phyloP scores from a whole-genome alignment of 352 stramenopile genomes.

The Phytopythium montanum region DNA sequence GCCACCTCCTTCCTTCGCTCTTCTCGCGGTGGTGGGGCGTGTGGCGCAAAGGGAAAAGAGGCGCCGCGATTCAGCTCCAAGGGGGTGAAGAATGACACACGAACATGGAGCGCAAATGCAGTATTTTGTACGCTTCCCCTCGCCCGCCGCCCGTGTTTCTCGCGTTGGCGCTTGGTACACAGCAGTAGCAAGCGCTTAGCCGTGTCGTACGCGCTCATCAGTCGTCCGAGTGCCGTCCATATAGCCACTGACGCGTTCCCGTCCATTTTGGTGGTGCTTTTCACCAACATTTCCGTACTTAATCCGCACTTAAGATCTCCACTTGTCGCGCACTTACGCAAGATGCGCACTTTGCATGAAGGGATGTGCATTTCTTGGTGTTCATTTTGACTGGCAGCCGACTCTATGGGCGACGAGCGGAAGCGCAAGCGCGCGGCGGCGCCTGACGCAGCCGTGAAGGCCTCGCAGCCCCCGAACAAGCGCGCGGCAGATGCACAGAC shows the following conservation, averaged over 20 bases:
- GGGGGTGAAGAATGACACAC: not conserved
- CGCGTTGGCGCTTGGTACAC: too few species aligned
- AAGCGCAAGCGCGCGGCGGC: slow-evolving; percentile 12
- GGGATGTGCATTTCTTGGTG: not conserved
- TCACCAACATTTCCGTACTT: not conserved
- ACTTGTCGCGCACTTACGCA: not conserved
- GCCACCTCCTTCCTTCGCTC: too few species aligned
- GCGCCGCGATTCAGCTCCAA: not conserved
- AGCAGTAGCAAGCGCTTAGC: too few species aligned
- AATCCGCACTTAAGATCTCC: not conserved
- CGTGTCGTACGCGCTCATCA: too few species aligned
- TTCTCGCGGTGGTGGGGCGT: too few species aligned
- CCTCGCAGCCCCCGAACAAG: slow-evolving; percentile 6
- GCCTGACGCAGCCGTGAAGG: not conserved
- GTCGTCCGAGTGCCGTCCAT: too few species aligned
- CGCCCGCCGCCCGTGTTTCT: not conserved
- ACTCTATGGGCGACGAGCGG: slow-evolving; percentile 4
- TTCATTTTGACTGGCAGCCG: not conserved
- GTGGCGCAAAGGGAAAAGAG: too few species aligned
- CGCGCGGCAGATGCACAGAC: not conserved
- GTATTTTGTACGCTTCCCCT: not conserved
- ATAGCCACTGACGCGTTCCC: too few species aligned
- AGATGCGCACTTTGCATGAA: not conserved
- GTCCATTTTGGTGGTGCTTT: too few species aligned
- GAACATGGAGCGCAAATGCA: not conserved